Percentiles rank a stretch among this genome's conserved stretches.
Evolutionary conservation across 768 basidiomycete genomes (phyloP).

Genomic region (Phanerochaete sordida): DNA sequence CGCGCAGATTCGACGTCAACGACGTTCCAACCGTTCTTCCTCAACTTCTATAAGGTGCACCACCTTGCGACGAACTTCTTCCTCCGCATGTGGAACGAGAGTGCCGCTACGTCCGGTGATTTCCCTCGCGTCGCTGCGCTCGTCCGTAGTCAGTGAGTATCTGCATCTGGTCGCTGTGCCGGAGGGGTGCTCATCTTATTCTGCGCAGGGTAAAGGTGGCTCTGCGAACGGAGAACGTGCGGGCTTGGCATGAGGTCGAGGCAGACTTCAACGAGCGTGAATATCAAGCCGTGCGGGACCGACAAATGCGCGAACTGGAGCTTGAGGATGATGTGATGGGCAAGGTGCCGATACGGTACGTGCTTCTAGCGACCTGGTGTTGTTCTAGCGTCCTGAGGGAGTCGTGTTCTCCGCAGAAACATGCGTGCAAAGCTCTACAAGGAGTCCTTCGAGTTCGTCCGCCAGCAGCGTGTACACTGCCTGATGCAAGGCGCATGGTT

Average conservation of each 20-base stretch:
- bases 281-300: conserved; percentile 80
- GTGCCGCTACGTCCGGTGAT: conserved; percentile 71
- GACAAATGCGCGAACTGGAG: conserved; percentile 89
- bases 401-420: conserved; percentile 46
- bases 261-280: conserved; percentile 77
- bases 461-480: conserved; percentile 85
- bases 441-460: conserved; percentile 88
- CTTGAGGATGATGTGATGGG: conserved; percentile 82
- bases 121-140: conserved; percentile 76
- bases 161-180: background rate
- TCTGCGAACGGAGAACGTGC: conserved; percentile 66
- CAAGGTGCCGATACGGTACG: conserved; percentile 83
- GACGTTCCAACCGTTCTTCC: conserved; percentile 82
- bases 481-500: conserved; percentile 92
- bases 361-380: background rate
- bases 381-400: background rate
- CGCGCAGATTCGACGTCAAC: conserved; percentile 70
- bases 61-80: conserved; percentile 81
- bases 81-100: conserved; percentile 90
- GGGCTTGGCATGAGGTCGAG: conserved; percentile 83
- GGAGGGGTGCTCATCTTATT: too few relatives aligned
- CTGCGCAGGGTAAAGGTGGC: conserved; percentile 67
- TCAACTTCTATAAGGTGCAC: conserved; percentile 82
- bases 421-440: conserved; percentile 82
- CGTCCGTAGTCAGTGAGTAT: conserved; percentile 78